Percentiles rank a stretch among this genome's conserved stretches.
phyloP scores from a whole-genome alignment of 2,329 filamentous ascomycete species.

The Paecilomyces niveus region DNA sequence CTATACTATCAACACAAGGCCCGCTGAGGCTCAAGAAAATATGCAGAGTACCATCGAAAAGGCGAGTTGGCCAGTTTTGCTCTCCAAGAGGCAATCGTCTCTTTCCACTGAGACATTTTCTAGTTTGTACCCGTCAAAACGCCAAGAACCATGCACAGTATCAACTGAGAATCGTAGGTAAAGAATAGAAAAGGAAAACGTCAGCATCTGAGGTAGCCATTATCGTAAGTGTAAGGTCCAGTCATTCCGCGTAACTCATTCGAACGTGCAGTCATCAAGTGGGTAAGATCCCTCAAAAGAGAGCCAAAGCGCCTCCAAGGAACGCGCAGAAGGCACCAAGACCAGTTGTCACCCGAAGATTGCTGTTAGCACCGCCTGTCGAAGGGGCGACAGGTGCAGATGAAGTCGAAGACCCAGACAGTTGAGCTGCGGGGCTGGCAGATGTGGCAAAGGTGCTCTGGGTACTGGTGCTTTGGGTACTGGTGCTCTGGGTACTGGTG shows the following conservation, averaged over 20 bases:
- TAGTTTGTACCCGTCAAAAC: neutral
- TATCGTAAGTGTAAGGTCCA: neutral
- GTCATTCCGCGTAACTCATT: neutral
- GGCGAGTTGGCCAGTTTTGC: neutral
- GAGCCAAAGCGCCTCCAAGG: conserved; percentile 11
- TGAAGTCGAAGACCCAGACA: conserved; percentile 2
- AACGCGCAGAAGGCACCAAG: conserved; percentile 16
- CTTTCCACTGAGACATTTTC: neutral
- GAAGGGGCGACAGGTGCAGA: conserved; percentile 12
- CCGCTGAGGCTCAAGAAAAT: neutral
- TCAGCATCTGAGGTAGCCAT: neutral
- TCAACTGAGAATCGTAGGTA: neutral
- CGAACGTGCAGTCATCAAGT: neutral
- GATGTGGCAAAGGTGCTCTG: conserved; percentile 5
- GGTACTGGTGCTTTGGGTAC: neutral
- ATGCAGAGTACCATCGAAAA: neutral
- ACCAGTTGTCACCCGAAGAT: conserved; percentile 6
- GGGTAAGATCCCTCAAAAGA: conserved; percentile 12
- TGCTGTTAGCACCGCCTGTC: conserved; percentile 10
- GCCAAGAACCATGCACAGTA: neutral
- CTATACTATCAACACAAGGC: neutral
- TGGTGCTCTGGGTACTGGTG: neutral
- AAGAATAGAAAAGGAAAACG: neutral
- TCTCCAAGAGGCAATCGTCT: neutral
- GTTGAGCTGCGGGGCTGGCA: neutral